Conservation (phyloP, 257 asterid genomes). For the Misopates orontium region DNA sequence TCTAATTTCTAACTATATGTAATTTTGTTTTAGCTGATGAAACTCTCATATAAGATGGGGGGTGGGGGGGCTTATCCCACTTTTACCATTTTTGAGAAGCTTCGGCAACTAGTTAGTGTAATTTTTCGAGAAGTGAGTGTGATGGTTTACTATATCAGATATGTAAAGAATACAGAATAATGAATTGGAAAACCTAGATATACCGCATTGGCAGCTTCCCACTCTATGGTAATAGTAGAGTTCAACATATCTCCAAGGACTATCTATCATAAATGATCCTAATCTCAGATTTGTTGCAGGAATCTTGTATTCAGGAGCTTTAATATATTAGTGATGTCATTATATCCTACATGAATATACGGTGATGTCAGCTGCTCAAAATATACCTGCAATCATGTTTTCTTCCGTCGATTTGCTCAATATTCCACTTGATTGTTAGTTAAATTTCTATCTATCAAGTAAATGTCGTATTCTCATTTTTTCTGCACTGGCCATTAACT, state of each 20-base stretch:
- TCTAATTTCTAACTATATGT: too few species aligned
- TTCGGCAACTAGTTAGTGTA: background rate
- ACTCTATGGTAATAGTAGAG: background rate
- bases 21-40: constrained; percentile 16
- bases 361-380: background rate
- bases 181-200: background rate
- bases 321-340: background rate
- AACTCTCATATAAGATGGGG: constrained; percentile 25
- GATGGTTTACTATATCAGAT: background rate
- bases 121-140: constrained; percentile 4
- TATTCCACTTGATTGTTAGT: background rate
- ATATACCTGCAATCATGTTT: background rate
- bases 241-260: background rate
- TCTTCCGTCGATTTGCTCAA: background rate
- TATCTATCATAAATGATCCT: constrained; percentile 1
- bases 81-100: constrained; percentile 11
- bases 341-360: background rate
- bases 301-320: background rate
- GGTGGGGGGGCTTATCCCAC: background rate
- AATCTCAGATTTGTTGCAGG: background rate
- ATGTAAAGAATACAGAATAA: too few species aligned
- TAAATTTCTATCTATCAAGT: constrained; percentile 5
- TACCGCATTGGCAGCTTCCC: background rate
- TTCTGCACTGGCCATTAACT: constrained; percentile 11
- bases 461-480: too few species aligned